Percentiles rank a stretch among this genome's conserved stretches.
Conservation (phyloP, 2,329 filamentous ascomycete genomes). For the Penicillium concentricum region DNA sequence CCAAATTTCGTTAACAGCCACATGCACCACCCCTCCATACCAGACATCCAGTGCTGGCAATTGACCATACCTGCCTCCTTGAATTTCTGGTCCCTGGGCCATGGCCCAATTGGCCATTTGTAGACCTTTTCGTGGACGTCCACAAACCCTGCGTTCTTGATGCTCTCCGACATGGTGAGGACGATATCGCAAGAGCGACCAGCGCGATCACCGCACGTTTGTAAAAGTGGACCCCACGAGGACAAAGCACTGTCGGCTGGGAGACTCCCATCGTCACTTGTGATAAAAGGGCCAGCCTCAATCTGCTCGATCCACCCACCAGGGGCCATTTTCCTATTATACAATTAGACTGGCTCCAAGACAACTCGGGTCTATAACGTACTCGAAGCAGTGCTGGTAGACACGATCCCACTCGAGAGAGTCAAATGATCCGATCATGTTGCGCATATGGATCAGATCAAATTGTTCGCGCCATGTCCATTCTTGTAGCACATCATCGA, state of each 20-base stretch:
- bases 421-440: conserved; percentile 17
- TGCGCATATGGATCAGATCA: conserved; percentile 28
- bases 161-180: conserved; percentile 23
- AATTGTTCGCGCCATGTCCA: conserved; percentile 27
- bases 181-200: conserved; percentile 25
- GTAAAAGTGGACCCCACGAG: conserved; percentile 16
- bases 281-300: conserved; percentile 12
- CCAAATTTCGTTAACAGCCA: conserved; percentile 29
- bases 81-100: conserved; percentile 29
- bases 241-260: conserved; percentile 14
- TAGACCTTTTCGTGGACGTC: conserved; percentile 32
- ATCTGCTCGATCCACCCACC: conserved; percentile 26
- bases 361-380: neutral
- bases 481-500: conserved; percentile 25
- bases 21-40: conserved; percentile 32
- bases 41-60: conserved; percentile 27
- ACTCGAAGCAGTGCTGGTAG: conserved; percentile 21
- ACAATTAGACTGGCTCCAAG: neutral
- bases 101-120: conserved; percentile 33
- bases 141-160: conserved; percentile 32
- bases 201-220: conserved; percentile 18
- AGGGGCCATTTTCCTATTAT: conserved; percentile 15
- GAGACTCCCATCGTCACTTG: conserved; percentile 17
- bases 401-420: conserved; percentile 16
- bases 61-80: conserved; percentile 43